Evolutionary conservation across 2,329 filamentous ascomycete genomes (phyloP), one percentile per base, ranked within the genome.

Genomic region (Mycosphaerella sp.): DNA sequence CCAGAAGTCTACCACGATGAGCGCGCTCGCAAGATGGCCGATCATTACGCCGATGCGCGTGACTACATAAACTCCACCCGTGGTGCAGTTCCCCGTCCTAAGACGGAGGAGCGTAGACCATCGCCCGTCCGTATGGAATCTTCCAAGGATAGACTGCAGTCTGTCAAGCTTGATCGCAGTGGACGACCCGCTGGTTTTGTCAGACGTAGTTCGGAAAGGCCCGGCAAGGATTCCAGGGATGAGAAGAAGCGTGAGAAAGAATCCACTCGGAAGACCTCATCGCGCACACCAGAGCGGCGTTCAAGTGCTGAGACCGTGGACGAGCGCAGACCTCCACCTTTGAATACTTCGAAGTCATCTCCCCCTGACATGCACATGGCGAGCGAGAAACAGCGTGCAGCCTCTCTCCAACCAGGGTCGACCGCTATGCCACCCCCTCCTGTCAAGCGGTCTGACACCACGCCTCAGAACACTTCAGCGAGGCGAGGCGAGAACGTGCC

Each of bases 401-500:
- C 62, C 14, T 69, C 67, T 11, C 42, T 68, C 14, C 66, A 68
- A 47, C 46, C 52, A 7, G 63, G 65, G 2, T 49, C 55, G 17
- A 54, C 59, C 10, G 31, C 65, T 21, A 55, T 61, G 26, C 68
- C 68, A 12, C 67, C 68, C 46, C 69, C 68, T 50, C 67, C 67
- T 3, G 64, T 75, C 43, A 69, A 64, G 47, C 73, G 74, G 54
- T 67, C 73, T 29, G 68, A 76, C 47, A 76, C 73, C 0, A 74
- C 74, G 74, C 74, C 67, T 11, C 54, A 57, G 32, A 49, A 38
- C 14, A 5, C 48, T 21, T 23, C 53, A 17, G 44, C 53, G 21
- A 51, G 54, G 9, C 53, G 57, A 9, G 34, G 45, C 8, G 62
- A 62, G 26, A 58, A 55, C 14, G 44, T 55, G 26, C 59, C 60